Percentiles rank a stretch among this genome's conserved stretches.
Conservation (phyloP, 371 early-diverging fungal species). For the Apophysomyces sp. region DNA sequence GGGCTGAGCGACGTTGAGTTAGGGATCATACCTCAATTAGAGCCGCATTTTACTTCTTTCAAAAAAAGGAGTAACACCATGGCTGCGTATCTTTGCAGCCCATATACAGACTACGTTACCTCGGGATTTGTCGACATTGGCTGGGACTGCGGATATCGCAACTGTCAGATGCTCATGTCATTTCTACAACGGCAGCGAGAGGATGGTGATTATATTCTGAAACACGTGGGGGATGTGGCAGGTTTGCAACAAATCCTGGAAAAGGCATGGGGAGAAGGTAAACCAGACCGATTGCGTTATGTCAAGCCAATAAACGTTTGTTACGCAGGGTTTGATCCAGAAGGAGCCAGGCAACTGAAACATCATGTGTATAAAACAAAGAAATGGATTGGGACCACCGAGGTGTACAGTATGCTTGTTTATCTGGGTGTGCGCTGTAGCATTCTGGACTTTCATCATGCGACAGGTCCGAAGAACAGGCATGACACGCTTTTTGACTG, state of each 20-base stretch:
- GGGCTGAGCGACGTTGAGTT: slow-evolving; percentile 3
- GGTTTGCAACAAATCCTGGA: slow-evolving; percentile 66
- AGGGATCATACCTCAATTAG: slow-evolving; percentile 46
- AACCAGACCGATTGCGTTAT: slow-evolving; percentile 4
- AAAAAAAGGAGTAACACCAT: slow-evolving; percentile 28
- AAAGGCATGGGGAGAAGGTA: slow-evolving; percentile 64
- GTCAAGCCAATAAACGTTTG: background rate
- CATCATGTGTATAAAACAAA: slow-evolving; percentile 58
- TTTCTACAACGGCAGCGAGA: slow-evolving; percentile 42
- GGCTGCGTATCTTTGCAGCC: slow-evolving; percentile 43
- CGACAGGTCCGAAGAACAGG: slow-evolving; percentile 56
- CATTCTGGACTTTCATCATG: slow-evolving; percentile 68
- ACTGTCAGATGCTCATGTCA: slow-evolving; percentile 70
- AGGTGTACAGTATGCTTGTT: slow-evolving; percentile 64
- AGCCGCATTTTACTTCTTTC: slow-evolving; percentile 32
- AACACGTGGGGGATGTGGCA: slow-evolving; percentile 46
- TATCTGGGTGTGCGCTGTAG: slow-evolving; percentile 62
- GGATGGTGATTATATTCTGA: slow-evolving; percentile 25
- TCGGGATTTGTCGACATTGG: slow-evolving; percentile 57
- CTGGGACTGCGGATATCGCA: slow-evolving; percentile 82
- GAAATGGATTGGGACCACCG: slow-evolving; percentile 84
- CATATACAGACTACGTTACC: slow-evolving; percentile 42
- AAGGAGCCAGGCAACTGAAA: slow-evolving; percentile 64
- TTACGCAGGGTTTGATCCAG: slow-evolving; percentile 57
- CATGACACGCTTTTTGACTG: slow-evolving; percentile 62